These are phyloP conservation scores for Hemerocallis citrina DNA, from an alignment of 106 monocot genomes.

Conservation along the genomic window DNA sequence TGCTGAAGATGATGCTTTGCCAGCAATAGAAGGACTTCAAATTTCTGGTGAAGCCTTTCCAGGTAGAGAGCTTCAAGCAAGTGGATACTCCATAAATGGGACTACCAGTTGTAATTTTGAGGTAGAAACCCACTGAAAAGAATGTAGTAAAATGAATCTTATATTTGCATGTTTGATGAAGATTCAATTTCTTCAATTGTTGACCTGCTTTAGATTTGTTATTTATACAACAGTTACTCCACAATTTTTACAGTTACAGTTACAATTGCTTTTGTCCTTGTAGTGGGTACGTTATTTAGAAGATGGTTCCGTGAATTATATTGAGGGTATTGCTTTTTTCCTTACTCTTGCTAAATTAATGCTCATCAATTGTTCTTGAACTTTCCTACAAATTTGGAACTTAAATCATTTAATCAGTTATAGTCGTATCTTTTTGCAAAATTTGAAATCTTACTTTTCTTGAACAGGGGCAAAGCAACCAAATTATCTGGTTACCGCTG, in stretches of 20 bases:
- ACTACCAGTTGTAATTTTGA: conserved; percentile 97
- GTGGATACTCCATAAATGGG: conserved; percentile 87
- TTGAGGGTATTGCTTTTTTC: conserved; percentile 40
- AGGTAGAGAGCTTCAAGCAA: conserved; percentile 79
- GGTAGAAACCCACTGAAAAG: conserved; percentile 24
- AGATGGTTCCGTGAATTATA: conserved; percentile 68
- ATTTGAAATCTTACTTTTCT: conserved; percentile 6
- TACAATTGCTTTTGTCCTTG: conserved; percentile 9
- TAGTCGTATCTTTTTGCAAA: neutral
- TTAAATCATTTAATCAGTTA: neutral
- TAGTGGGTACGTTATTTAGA: conserved; percentile 76
- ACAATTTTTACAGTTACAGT: neutral
- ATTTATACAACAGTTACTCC: neutral
- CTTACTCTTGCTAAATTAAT: neutral
- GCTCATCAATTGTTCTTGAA: neutral
- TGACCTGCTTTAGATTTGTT: neutral
- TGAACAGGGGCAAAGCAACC: conserved; percentile 60
- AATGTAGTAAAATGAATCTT: neutral
- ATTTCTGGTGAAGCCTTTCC: conserved; percentile 96
- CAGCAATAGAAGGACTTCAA: conserved; percentile 84
- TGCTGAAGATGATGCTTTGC: conserved; percentile 95
- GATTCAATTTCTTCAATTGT: conserved; percentile 4
- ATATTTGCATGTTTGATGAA: neutral
- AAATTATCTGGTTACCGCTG: conserved; percentile 62
- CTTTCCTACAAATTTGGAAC: neutral